Conservation (phyloP, 805 yeast genomes). For the Starmerella sirachaensis region DNA sequence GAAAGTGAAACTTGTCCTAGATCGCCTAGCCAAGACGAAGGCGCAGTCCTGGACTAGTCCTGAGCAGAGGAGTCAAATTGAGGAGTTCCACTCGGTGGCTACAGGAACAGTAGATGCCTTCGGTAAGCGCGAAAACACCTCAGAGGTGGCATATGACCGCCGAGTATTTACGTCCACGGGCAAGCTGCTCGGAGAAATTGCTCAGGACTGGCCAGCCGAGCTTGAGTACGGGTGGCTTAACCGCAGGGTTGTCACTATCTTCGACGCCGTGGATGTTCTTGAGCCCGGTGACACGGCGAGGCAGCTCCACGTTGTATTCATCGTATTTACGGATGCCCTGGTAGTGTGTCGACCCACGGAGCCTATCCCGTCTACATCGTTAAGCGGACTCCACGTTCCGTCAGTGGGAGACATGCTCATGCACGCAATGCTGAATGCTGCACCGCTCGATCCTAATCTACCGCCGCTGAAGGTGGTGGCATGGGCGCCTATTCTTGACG, state of each 20-base stretch:
- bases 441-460: slow-evolving; percentile 45
- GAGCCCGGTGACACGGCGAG: slow-evolving; percentile 23
- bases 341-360: slow-evolving; percentile 42
- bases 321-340: slow-evolving; percentile 70
- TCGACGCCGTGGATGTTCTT: slow-evolving; percentile 35
- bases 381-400: slow-evolving; percentile 35
- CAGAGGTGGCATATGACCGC: slow-evolving; percentile 43
- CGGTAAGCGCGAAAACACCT: slow-evolving; percentile 26
- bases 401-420: slow-evolving; percentile 67
- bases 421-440: slow-evolving; percentile 82
- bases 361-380: slow-evolving; percentile 34
- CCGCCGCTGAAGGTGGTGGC: slow-evolving; percentile 58
- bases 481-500: slow-evolving; percentile 53
- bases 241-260: slow-evolving; percentile 71
- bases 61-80: slow-evolving; percentile 25
- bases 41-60: slow-evolving; percentile 33
- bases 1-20: slow-evolving; percentile 54
- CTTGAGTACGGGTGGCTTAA: slow-evolving; percentile 81
- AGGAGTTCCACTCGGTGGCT: slow-evolving; percentile 38
- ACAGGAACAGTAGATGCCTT: slow-evolving; percentile 67
- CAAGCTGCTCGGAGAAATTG: slow-evolving; percentile 70
- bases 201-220: slow-evolving; percentile 77
- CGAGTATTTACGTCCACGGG: slow-evolving; percentile 33
- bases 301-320: slow-evolving; percentile 40
- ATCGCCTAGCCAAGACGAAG: slow-evolving; percentile 43